These are phyloP conservation scores for Seiridium cupressi DNA, from an alignment of 2,329 filamentous ascomycete genomes.

Conservation along the genomic window DNA sequence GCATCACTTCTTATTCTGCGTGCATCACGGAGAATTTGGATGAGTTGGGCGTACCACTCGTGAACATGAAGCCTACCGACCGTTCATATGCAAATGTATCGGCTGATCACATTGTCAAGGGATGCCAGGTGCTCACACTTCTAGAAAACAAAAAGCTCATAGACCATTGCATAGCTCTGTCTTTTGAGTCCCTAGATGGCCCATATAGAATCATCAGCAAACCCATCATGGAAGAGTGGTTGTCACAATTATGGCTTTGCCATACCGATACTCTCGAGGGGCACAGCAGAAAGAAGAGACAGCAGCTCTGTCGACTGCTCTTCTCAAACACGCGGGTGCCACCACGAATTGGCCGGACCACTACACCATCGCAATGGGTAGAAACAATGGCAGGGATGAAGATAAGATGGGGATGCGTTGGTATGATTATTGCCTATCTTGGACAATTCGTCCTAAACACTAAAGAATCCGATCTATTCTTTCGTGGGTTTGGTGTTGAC, in stretches of 20 bases:
- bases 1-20: slow-evolving; percentile 27
- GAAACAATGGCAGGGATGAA: background rate
- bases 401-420: background rate
- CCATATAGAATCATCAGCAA: slow-evolving; percentile 21
- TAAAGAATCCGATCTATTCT: slow-evolving; percentile 22
- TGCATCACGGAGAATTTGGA: slow-evolving; percentile 30
- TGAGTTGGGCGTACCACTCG: slow-evolving; percentile 21
- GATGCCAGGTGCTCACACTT: slow-evolving; percentile 29
- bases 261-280: background rate
- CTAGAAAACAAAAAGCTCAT: slow-evolving; percentile 25
- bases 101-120: slow-evolving; percentile 25
- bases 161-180: slow-evolving; percentile 24
- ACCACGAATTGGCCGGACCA: background rate
- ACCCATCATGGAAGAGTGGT: slow-evolving; percentile 24
- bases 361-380: background rate
- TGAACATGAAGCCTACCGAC: slow-evolving; percentile 20
- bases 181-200: slow-evolving; percentile 25
- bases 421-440: slow-evolving; percentile 10
- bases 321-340: background rate
- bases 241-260: background rate
- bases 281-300: background rate
- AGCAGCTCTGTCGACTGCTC: background rate
- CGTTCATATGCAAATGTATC: slow-evolving; percentile 23
- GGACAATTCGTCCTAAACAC: slow-evolving; percentile 24
- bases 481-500: slow-evolving; percentile 22